Evolutionary conservation across 345 rosid species (phyloP).

Genomic region (Eutrema japonicum): DNA sequence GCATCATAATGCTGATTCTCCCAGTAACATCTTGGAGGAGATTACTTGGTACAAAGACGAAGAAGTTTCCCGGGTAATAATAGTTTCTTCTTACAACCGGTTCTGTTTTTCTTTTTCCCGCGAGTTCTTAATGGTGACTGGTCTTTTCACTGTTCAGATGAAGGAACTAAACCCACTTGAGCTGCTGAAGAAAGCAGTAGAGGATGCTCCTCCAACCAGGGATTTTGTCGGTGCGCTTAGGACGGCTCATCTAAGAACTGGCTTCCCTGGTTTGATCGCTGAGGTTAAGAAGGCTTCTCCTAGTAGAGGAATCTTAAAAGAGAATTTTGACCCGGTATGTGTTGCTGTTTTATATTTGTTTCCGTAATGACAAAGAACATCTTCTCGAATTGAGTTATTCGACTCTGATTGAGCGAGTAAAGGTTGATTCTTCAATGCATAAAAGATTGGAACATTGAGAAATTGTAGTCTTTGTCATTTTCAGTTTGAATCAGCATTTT

Average conservation of each 20-base stretch:
- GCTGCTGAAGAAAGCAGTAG: conserved; percentile 55
- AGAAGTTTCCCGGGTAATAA: conserved; percentile 64
- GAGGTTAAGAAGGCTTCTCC: conserved; percentile 99
- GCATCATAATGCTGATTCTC: conserved; percentile 61
- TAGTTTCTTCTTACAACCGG: no score
- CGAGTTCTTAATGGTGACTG: background rate
- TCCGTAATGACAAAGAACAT: background rate
- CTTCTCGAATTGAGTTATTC: background rate
- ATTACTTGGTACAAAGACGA: conserved; percentile 82
- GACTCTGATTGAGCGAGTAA: background rate
- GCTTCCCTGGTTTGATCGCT: conserved; percentile 93
- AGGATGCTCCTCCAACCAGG: conserved; percentile 69
- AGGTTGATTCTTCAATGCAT: background rate
- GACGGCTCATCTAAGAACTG: conserved; percentile 68
- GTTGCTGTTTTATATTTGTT: background rate
- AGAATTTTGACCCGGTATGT: conserved; percentile 83
- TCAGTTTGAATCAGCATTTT: conserved; percentile 4
- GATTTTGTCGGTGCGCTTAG: conserved; percentile 85
- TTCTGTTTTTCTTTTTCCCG: no score
- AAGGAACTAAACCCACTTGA: conserved; percentile 62
- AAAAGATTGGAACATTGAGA: conserved; percentile 7
- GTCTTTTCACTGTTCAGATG: conserved; percentile 48
- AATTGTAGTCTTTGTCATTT: conserved; percentile 13
- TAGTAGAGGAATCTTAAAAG: conserved; percentile 83
- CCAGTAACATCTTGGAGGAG: conserved; percentile 85